Evolutionary conservation across 2,329 filamentous ascomycete species (phyloP).

Genomic region (Aspergillus sp.): DNA sequence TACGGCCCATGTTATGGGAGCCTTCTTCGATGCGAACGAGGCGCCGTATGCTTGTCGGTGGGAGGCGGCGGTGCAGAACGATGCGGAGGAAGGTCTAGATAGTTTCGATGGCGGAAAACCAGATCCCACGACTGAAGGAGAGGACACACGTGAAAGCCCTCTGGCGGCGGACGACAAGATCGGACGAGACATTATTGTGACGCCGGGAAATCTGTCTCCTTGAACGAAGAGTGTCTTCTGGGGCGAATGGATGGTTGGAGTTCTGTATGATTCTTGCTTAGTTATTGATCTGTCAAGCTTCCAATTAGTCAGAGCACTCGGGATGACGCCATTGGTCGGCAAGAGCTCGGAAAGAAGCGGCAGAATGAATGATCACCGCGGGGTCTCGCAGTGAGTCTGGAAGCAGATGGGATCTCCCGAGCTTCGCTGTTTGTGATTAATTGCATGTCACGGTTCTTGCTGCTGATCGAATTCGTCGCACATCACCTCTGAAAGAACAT

Average conservation of each 20-base stretch:
- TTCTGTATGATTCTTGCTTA: conserved; percentile 13
- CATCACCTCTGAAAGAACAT: background rate
- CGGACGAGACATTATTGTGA: conserved; percentile 29
- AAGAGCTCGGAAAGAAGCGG: conserved; percentile 18
- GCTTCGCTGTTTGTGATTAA: too few relatives aligned
- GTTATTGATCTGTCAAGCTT: conserved; percentile 16
- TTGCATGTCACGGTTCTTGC: too few relatives aligned
- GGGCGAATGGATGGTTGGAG: background rate
- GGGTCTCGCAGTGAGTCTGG: conserved; percentile 1
- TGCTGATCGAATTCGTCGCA: background rate
- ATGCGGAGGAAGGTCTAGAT: conserved; percentile 29
- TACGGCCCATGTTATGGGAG: background rate
- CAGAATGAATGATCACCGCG: conserved; percentile 25
- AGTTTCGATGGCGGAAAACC: conserved; percentile 24
- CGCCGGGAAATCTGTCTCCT: background rate
- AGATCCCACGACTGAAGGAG: conserved; percentile 10
- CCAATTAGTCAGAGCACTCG: conserved; percentile 28
- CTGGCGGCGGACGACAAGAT: conserved; percentile 24
- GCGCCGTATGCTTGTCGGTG: conserved; percentile 13
- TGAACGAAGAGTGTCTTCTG: background rate
- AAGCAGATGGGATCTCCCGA: background rate
- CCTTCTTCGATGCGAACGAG: conserved; percentile 1
- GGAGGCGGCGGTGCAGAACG: conserved; percentile 22
- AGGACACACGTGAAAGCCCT: conserved; percentile 21
- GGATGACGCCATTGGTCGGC: conserved; percentile 29